Conservation (phyloP, 1,284 basidiomycete genomes). For the Cryptococcus hybrid region DNA sequence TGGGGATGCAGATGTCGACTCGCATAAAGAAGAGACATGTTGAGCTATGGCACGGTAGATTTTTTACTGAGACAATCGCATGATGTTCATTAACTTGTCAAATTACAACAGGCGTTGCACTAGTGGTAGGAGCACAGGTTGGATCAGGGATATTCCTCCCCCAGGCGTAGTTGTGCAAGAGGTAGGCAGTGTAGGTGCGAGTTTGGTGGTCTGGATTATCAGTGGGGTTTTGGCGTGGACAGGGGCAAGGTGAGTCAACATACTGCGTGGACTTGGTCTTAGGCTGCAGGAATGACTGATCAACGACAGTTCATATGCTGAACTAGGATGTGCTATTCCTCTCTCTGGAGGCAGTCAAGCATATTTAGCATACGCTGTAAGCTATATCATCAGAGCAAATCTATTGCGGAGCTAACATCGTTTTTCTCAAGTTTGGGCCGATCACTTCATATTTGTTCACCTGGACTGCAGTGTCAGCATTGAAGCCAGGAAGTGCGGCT, state of each 20-base stretch:
- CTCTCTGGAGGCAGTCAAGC: constrained; percentile 83
- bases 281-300: not conserved
- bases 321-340: constrained; percentile 60
- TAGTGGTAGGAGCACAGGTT: constrained; percentile 81
- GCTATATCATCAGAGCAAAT: constrained; percentile 6
- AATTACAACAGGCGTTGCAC: constrained; percentile 63
- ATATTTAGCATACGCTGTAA: constrained; percentile 74
- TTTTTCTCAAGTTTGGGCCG: constrained; percentile 63
- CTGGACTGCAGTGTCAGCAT: constrained; percentile 84
- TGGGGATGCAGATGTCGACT: constrained; percentile 59
- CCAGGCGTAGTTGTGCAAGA: constrained; percentile 88
- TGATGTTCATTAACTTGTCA: too few species aligned
- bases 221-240: constrained; percentile 87
- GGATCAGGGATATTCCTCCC: constrained; percentile 88
- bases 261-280: not conserved
- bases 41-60: not conserved
- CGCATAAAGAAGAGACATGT: constrained; percentile 49
- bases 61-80: too few species aligned
- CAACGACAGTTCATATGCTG: constrained; percentile 70
- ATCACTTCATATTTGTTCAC: constrained; percentile 81
- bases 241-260: constrained; percentile 58
- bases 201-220: constrained; percentile 72
- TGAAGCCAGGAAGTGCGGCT: constrained; percentile 62
- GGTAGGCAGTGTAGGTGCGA: constrained; percentile 79
- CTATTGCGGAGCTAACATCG: not conserved